Evolutionary conservation across 2,329 filamentous ascomycete species (phyloP).

Genomic region (Fusarium sp.): DNA sequence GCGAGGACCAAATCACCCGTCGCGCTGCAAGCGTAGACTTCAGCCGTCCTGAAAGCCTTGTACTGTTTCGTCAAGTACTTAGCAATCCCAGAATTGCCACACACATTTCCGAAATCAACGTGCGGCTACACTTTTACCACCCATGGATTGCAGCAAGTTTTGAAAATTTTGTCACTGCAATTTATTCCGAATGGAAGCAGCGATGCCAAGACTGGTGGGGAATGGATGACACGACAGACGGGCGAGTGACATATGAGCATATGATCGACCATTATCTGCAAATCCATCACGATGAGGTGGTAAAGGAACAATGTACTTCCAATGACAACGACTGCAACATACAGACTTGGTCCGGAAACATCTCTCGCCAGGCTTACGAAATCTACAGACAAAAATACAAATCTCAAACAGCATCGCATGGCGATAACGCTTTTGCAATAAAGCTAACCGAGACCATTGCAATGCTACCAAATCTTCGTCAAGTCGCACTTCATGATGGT

Average conservation of each 20-base stretch:
- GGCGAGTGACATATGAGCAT: background rate
- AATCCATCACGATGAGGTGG: fast-evolving
- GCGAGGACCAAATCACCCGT: background rate
- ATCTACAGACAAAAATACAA: background rate
- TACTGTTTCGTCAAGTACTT: background rate
- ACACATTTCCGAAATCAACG: background rate
- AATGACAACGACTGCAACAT: background rate
- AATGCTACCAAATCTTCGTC: background rate
- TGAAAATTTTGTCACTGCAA: background rate
- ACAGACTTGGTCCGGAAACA: fast-evolving
- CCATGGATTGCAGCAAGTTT: background rate
- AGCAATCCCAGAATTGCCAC: background rate
- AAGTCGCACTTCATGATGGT: background rate
- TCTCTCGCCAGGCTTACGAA: fast-evolving
- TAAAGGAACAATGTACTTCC: background rate
- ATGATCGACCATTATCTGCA: background rate
- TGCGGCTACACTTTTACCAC: background rate
- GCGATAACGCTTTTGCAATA: fast-evolving
- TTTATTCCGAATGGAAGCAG: background rate
- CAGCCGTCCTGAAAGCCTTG: background rate
- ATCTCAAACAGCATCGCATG: fast-evolving
- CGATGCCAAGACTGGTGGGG: background rate
- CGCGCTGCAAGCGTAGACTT: background rate
- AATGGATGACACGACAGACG: fast-evolving
- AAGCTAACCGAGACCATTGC: background rate